A percentile compares a stretch with the other conserved stretches of the same genome.
Conservation (phyloP, 805 yeast genomes). For the Cyberlindnera japonica region DNA sequence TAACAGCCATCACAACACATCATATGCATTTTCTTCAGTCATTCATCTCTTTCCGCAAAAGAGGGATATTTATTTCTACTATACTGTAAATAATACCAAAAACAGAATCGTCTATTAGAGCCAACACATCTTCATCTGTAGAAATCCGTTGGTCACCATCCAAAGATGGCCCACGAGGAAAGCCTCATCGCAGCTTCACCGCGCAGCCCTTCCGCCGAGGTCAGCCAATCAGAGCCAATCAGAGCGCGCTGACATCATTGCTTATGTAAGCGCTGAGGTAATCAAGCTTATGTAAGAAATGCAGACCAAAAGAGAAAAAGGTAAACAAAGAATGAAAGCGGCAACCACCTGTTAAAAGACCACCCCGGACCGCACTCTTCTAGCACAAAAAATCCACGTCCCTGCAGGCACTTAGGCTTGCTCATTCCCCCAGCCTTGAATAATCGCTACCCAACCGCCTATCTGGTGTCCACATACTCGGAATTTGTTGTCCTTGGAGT, state of each 20-base stretch:
- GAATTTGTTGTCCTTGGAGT: no score
- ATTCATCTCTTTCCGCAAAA: background rate
- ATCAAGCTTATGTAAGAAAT: background rate
- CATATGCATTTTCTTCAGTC: background rate
- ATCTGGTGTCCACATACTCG: no score
- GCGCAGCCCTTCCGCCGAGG: no score
- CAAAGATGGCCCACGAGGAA: background rate
- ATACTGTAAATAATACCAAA: background rate
- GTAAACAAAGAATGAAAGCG: background rate
- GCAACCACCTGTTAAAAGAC: no score
- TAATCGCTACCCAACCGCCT: no score
- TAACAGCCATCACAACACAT: background rate
- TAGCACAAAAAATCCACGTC: no score
- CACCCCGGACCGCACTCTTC: no score
- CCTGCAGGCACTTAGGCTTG: no score
- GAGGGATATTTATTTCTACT: background rate
- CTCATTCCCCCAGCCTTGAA: no score
- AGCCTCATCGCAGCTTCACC: no score
- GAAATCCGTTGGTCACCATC: no score
- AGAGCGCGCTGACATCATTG: background rate
- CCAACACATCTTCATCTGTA: background rate
- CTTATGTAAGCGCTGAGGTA: background rate
- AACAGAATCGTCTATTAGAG: background rate
- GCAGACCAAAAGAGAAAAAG: background rate
- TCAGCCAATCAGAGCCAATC: slow-evolving; percentile 1